These are phyloP conservation scores for Fusarium sororula DNA, from an alignment of 2,329 filamentous ascomycete species.

Conservation along the genomic window DNA sequence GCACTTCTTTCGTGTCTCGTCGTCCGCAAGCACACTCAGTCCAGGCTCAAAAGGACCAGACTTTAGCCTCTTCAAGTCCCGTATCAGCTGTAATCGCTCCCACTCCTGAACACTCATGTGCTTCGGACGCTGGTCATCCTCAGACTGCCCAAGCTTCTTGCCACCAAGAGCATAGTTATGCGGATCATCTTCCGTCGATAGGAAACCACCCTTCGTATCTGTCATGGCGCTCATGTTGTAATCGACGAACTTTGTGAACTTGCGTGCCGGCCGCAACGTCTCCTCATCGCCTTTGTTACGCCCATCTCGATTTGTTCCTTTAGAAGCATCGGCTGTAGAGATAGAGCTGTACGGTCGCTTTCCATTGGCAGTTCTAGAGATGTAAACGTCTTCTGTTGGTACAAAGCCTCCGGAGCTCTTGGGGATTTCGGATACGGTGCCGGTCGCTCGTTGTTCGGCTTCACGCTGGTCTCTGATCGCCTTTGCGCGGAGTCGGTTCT, in stretches of 20 bases:
- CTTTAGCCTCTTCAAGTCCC: slow-evolving; percentile 76
- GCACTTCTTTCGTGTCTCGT: slow-evolving; percentile 75
- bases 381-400: slow-evolving; percentile 70
- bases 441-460: slow-evolving; percentile 63
- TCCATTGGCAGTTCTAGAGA: slow-evolving; percentile 55
- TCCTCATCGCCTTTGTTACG: slow-evolving; percentile 58
- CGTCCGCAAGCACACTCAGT: slow-evolving; percentile 75
- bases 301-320: slow-evolving; percentile 75
- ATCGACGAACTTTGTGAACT: slow-evolving; percentile 94
- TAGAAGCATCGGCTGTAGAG: slow-evolving; percentile 55
- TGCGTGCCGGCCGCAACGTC: slow-evolving; percentile 78
- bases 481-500: slow-evolving; percentile 88
- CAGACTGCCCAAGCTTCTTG: slow-evolving; percentile 49
- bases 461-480: slow-evolving; percentile 80
- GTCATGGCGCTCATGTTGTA: slow-evolving; percentile 99
- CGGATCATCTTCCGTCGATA: slow-evolving; percentile 91
- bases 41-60: slow-evolving; percentile 89
- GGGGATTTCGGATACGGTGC: slow-evolving; percentile 52
- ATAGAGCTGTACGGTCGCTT: slow-evolving; percentile 78
- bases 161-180: slow-evolving; percentile 77
- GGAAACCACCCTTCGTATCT: slow-evolving; percentile 95
- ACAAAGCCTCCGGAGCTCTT: slow-evolving; percentile 75
- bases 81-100: slow-evolving; percentile 83
- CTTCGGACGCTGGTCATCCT: slow-evolving; percentile 72
- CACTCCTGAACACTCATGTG: slow-evolving; percentile 92